Conservation (phyloP, 208 protist genomes). For the Naegleria lovaniensis region DNA sequence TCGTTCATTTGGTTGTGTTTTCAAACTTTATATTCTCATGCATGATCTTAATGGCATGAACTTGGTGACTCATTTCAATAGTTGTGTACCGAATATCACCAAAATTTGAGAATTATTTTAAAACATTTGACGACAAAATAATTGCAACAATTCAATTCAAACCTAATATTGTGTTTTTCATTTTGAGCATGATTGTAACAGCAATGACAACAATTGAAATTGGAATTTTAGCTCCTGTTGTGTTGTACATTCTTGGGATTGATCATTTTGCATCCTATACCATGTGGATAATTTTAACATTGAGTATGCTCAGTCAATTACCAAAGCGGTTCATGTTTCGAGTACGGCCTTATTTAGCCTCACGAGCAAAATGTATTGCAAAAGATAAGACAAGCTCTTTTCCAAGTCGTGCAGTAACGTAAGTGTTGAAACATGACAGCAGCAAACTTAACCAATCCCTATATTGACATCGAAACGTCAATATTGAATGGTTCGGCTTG, state of each 20-base stretch:
- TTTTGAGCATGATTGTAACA: background rate
- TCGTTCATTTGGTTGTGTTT: too few relatives aligned
- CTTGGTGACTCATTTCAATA: too few relatives aligned
- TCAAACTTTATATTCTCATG: too few relatives aligned
- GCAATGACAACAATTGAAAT: background rate
- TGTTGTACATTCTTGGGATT: background rate
- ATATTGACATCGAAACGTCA: too few relatives aligned
- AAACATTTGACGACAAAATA: background rate
- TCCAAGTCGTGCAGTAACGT: background rate
- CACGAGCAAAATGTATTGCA: background rate
- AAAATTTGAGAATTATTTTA: background rate
- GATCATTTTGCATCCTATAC: background rate
- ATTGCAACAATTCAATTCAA: background rate
- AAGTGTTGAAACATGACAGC: too few relatives aligned
- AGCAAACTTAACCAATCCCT: too few relatives aligned
- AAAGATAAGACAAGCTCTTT: background rate
- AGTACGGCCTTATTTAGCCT: background rate
- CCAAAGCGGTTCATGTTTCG: background rate
- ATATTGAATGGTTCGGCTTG: too few relatives aligned
- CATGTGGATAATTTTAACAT: background rate
- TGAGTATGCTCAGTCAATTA: background rate
- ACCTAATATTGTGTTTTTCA: background rate
- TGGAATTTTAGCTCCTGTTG: background rate
- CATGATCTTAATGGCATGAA: too few relatives aligned
- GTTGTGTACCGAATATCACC: background rate